Conservation (phyloP, 2,329 filamentous ascomycete genomes). For the Hyphodiscus sp. region DNA sequence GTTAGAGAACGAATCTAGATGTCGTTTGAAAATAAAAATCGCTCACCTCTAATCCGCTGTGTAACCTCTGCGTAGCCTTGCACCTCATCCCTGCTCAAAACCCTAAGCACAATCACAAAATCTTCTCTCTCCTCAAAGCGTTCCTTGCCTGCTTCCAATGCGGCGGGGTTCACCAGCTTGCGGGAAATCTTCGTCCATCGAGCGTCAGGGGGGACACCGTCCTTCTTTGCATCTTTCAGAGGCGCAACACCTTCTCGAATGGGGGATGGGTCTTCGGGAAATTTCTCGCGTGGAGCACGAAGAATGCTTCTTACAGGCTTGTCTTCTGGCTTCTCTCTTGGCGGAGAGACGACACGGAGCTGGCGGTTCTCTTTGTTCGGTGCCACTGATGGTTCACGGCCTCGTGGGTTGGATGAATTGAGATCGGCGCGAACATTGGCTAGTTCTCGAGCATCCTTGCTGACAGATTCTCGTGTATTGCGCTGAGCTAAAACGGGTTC, state of each 20-base stretch:
- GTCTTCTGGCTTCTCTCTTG: conserved; percentile 53
- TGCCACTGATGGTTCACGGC: conserved; percentile 17
- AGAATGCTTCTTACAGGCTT: conserved; percentile 78
- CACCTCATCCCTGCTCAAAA: conserved; percentile 83
- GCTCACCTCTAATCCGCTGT: conserved; percentile 69
- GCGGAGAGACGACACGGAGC: conserved; percentile 65
- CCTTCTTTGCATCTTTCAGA: conserved; percentile 78
- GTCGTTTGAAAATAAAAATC: not conserved
- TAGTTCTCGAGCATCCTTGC: conserved; percentile 20
- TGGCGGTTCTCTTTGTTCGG: conserved; percentile 16
- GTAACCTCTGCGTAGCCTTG: conserved; percentile 80
- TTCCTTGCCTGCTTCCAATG: conserved; percentile 79
- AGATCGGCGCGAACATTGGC: conserved; percentile 23
- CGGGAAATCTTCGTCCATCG: conserved; percentile 92
- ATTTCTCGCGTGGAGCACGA: conserved; percentile 72
- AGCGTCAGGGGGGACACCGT: conserved; percentile 70
- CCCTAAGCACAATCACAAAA: conserved; percentile 86
- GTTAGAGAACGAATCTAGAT: not conserved
- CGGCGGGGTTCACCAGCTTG: conserved; percentile 82
- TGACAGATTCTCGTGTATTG: conserved; percentile 17
- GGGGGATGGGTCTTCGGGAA: conserved; percentile 79
- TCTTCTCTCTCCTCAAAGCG: conserved; percentile 88
- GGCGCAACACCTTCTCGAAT: conserved; percentile 87
- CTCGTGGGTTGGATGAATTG: conserved; percentile 14
- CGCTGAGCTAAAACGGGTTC: conserved; percentile 9